Evolutionary conservation across 805 yeast species (phyloP).

Genomic region (Yamadazyma sp.): DNA sequence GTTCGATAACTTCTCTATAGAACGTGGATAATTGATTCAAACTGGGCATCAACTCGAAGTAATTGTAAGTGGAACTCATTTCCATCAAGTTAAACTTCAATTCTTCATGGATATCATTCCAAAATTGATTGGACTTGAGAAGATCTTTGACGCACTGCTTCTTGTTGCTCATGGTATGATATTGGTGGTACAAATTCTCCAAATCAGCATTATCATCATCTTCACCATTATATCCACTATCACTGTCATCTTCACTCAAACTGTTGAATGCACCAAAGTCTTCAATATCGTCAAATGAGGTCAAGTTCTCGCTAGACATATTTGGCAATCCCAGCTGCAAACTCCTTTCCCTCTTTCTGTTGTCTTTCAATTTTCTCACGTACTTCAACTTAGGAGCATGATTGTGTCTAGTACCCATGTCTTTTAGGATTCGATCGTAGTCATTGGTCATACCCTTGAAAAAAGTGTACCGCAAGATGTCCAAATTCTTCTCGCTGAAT

Average conservation of each 20-base stretch:
- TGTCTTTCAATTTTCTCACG: conserved; percentile 11
- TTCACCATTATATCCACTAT: conserved; percentile 2
- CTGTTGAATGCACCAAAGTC: conserved; percentile 1
- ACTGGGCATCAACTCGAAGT: conserved; percentile 21
- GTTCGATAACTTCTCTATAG: conserved; percentile 24
- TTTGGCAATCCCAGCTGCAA: conserved; percentile 12
- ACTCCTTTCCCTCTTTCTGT: conserved; percentile 8
- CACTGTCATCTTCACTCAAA: conserved; percentile 1
- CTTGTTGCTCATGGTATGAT: conserved; percentile 1
- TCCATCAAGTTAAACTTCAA: conserved; percentile 22
- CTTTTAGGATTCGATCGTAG: conserved; percentile 10
- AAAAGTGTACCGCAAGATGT: conserved; percentile 16
- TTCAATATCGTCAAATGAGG: not conserved
- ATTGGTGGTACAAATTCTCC: conserved; percentile 9
- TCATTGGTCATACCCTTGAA: conserved; percentile 12
- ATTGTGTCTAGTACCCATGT: conserved; percentile 8
- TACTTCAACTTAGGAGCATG: conserved; percentile 15
- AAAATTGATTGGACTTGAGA: conserved; percentile 22
- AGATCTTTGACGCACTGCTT: conserved; percentile 11
- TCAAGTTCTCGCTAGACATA: conserved; percentile 8
- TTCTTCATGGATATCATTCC: conserved; percentile 34
- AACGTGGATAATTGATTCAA: conserved; percentile 19
- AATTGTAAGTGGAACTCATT: conserved; percentile 14
- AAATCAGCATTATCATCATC: not conserved
- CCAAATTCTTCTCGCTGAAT: conserved; percentile 13